A percentile compares a stretch with the other conserved stretches of the same genome.
Conservation (phyloP, 371 early-diverging fungal genomes). For the Nematocida minor region DNA sequence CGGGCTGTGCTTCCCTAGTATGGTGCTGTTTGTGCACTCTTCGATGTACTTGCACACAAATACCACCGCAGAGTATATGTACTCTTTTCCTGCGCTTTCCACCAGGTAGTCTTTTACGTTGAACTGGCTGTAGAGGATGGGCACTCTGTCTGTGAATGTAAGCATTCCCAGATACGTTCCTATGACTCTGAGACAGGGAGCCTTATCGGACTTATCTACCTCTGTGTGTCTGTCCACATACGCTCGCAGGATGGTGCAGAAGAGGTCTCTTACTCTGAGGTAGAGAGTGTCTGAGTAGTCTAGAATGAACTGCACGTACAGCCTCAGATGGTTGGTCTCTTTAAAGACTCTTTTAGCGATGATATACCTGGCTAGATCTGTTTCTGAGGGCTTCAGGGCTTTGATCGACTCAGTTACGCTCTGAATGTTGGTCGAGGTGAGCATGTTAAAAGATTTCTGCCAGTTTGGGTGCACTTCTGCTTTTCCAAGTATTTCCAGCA, state of each 20-base stretch:
- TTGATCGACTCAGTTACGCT: neutral
- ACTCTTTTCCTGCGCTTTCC: slow-evolving; percentile 32
- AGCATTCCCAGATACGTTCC: slow-evolving; percentile 49
- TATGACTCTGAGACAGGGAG: slow-evolving; percentile 13
- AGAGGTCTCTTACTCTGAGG: neutral
- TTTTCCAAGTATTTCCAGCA: neutral
- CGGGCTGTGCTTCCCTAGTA: slow-evolving; percentile 39
- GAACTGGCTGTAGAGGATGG: slow-evolving; percentile 14
- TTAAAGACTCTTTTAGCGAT: slow-evolving; percentile 28
- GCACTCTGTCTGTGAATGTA: slow-evolving; percentile 22
- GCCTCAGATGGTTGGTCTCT: slow-evolving; percentile 28
- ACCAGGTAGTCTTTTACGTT: slow-evolving; percentile 40
- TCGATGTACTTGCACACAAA: slow-evolving; percentile 51
- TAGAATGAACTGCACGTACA: slow-evolving; percentile 40
- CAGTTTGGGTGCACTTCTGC: slow-evolving; percentile 1
- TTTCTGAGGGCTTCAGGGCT: neutral
- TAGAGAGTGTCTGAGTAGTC: slow-evolving; percentile 32
- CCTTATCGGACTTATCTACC: slow-evolving; percentile 35
- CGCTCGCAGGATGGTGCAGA: slow-evolving; percentile 10
- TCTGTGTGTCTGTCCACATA: slow-evolving; percentile 2
- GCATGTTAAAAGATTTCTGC: slow-evolving; percentile 39
- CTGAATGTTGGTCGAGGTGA: neutral
- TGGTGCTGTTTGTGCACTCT: slow-evolving; percentile 13
- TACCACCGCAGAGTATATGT: slow-evolving; percentile 33
- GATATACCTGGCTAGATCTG: slow-evolving; percentile 32